A percentile compares a stretch with the other conserved stretches of the same genome.
These are phyloP conservation scores for Plectosphaerella cucumerina DNA, from an alignment of 2,329 filamentous ascomycete species.

Conservation along the genomic window DNA sequence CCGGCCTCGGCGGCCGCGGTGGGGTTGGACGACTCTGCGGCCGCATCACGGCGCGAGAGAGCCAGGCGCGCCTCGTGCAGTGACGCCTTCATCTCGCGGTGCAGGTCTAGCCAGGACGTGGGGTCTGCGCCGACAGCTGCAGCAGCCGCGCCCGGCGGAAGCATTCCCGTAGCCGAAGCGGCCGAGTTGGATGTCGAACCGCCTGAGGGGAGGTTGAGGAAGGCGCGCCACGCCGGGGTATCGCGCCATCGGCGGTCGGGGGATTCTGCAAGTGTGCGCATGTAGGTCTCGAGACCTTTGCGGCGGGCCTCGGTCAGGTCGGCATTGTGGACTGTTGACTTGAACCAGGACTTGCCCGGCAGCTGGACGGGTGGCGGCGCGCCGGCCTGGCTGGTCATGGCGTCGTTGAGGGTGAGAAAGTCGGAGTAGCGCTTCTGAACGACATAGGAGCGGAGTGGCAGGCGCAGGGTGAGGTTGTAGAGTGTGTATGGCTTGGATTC, in stretches of 20 bases:
- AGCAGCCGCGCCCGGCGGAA: slow-evolving; percentile 26
- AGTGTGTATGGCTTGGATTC: slow-evolving; percentile 66
- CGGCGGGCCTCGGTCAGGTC: slow-evolving; percentile 70
- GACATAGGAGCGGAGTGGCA: slow-evolving; percentile 71
- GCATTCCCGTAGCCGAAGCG: slow-evolving; percentile 40
- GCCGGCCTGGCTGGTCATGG: slow-evolving; percentile 57
- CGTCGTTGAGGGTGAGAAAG: slow-evolving; percentile 62
- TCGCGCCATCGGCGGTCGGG: slow-evolving; percentile 76
- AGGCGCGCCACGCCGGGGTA: slow-evolving; percentile 66
- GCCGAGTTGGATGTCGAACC: slow-evolving; percentile 43
- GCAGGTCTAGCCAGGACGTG: slow-evolving; percentile 71
- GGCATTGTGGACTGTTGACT: slow-evolving; percentile 64
- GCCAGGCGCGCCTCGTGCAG: slow-evolving; percentile 64
- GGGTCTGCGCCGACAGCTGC: slow-evolving; percentile 48
- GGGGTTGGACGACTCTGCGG: slow-evolving; percentile 33
- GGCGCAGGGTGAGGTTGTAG: slow-evolving; percentile 74
- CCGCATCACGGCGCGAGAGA: slow-evolving; percentile 62
- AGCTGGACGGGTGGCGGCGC: slow-evolving; percentile 62
- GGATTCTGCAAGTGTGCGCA: slow-evolving; percentile 66
- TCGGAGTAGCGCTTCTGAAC: slow-evolving; percentile 81
- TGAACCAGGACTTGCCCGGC: slow-evolving; percentile 73
- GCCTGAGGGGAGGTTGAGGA: slow-evolving; percentile 63
- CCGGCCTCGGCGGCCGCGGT: slow-evolving; percentile 55
- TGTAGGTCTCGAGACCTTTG: slow-evolving; percentile 63
- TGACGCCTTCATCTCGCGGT: slow-evolving; percentile 67